Conservation (phyloP, 192 early-diverging fungal genomes). For the Coemansia asiatica region DNA sequence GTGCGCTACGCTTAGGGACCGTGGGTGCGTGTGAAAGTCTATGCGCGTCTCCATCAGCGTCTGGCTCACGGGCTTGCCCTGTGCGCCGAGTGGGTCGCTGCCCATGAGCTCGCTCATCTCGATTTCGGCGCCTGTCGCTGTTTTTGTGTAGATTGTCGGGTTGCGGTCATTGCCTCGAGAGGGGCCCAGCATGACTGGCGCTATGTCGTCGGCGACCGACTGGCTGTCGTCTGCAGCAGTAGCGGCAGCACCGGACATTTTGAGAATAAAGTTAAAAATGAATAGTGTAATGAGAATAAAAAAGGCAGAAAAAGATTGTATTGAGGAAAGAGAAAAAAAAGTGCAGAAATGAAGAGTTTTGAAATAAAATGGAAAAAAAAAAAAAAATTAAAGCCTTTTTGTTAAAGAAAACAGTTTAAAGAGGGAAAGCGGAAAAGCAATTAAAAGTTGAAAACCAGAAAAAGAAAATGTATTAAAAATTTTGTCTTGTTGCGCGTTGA, state of each 20-base stretch:
- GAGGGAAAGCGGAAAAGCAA: too few species aligned
- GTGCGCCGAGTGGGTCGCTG: conserved; percentile 7
- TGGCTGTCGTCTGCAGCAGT: background rate
- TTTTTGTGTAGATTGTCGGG: conserved; percentile 31
- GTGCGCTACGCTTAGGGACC: conserved; percentile 41
- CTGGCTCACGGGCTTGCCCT: conserved; percentile 24
- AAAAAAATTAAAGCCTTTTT: background rate
- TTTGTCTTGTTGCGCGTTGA: too few species aligned
- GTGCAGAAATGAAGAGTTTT: background rate
- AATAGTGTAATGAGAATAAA: background rate
- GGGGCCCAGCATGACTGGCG: conserved; percentile 31
- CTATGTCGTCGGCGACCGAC: conserved; percentile 14
- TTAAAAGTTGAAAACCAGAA: too few species aligned
- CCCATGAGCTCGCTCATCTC: conserved; percentile 44
- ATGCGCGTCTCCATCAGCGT: conserved; percentile 36
- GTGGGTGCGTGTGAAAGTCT: conserved; percentile 54
- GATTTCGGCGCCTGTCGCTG: conserved; percentile 37
- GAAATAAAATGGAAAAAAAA: background rate
- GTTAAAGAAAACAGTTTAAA: background rate
- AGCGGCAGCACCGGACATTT: conserved; percentile 18
- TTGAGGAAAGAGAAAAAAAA: background rate
- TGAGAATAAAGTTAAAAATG: background rate
- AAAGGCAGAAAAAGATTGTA: background rate
- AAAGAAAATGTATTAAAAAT: too few species aligned
- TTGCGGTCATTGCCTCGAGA: conserved; percentile 20